A percentile compares a stretch with the other conserved stretches of the same genome.
These are phyloP conservation scores for Prunus kanzakura DNA, from an alignment of 306 rosid species.

Conservation along the genomic window DNA sequence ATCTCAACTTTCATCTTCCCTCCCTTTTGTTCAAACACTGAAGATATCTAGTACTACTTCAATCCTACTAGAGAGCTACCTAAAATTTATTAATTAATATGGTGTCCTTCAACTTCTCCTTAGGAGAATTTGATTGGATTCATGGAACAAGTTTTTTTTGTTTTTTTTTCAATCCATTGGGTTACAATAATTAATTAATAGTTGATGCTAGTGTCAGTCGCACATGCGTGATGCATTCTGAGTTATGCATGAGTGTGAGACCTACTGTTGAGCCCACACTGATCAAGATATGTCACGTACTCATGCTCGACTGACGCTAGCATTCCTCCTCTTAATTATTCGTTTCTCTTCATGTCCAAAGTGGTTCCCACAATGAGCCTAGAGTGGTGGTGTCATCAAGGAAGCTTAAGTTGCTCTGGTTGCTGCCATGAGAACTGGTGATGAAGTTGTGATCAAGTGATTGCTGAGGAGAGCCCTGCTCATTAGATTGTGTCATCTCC, in stretches of 20 bases:
- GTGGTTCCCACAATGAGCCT: slow-evolving; percentile 65
- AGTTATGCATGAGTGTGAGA: background rate
- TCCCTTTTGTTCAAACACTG: slow-evolving; percentile 4
- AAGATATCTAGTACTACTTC: background rate
- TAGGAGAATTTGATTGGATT: slow-evolving; percentile 47
- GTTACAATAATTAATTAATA: too few relatives aligned
- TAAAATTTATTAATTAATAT: slow-evolving; percentile 16
- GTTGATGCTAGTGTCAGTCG: background rate
- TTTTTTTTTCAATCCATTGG: background rate
- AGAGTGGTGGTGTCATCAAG: slow-evolving; percentile 47
- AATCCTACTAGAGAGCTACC: slow-evolving; percentile 16
- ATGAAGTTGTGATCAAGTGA: slow-evolving; percentile 40
- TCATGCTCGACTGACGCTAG: background rate
- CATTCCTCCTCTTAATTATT: too few relatives aligned
- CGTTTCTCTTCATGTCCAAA: slow-evolving; percentile 52
- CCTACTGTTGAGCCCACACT: background rate
- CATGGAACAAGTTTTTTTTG: background rate
- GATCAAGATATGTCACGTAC: background rate
- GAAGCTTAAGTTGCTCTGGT: slow-evolving; percentile 43
- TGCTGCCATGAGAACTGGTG: slow-evolving; percentile 15
- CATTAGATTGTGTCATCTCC: slow-evolving; percentile 58
- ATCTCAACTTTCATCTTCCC: background rate
- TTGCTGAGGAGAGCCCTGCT: slow-evolving; percentile 44
- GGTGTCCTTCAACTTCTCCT: slow-evolving; percentile 51
- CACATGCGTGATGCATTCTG: background rate